A percentile compares a stretch with the other conserved stretches of the same genome.
Conservation (phyloP, 2,329 filamentous ascomycete species). For the Penicillium brevicompactum region DNA sequence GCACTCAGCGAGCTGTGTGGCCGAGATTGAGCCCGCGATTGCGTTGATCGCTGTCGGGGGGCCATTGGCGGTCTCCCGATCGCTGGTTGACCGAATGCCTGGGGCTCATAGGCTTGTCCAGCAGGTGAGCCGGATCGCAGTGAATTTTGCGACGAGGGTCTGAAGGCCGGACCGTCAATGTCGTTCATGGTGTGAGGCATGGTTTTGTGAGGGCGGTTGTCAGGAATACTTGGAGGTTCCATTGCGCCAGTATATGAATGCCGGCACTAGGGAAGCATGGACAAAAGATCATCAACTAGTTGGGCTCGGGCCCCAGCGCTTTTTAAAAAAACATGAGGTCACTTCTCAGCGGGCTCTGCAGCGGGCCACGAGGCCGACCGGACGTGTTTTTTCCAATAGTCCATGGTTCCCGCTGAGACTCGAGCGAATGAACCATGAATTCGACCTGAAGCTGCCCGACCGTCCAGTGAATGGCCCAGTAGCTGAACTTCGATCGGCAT, state of each 20-base stretch:
- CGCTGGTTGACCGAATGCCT: slow-evolving; percentile 1
- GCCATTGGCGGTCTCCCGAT: slow-evolving; percentile 3
- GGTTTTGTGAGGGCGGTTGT: slow-evolving; percentile 17
- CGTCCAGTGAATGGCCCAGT: not conserved
- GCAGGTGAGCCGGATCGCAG: not conserved
- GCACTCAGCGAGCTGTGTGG: not conserved
- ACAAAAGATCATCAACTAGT: not conserved
- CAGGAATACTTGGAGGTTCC: slow-evolving; percentile 20
- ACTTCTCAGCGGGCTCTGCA: not conserved
- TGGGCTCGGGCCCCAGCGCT: not conserved
- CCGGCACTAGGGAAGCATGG: not conserved
- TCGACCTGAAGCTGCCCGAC: not conserved
- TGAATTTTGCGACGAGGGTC: not conserved
- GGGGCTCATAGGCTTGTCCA: not conserved
- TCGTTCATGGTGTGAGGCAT: slow-evolving; percentile 12
- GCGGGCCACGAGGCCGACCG: not conserved
- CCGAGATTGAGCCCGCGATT: not conserved
- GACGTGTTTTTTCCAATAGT: not conserved
- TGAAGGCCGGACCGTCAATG: not conserved
- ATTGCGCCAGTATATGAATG: slow-evolving; percentile 5
- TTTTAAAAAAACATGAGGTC: not conserved
- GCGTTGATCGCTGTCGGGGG: not conserved
- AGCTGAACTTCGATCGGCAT: slow-evolving; percentile 10
- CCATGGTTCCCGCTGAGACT: not conserved
- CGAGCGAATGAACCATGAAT: slow-evolving; percentile 15